A percentile compares a stretch with the other conserved stretches of the same genome.
Evolutionary conservation across 164 flowering plant species (phyloP).

Genomic region (Stephania japonica): DNA sequence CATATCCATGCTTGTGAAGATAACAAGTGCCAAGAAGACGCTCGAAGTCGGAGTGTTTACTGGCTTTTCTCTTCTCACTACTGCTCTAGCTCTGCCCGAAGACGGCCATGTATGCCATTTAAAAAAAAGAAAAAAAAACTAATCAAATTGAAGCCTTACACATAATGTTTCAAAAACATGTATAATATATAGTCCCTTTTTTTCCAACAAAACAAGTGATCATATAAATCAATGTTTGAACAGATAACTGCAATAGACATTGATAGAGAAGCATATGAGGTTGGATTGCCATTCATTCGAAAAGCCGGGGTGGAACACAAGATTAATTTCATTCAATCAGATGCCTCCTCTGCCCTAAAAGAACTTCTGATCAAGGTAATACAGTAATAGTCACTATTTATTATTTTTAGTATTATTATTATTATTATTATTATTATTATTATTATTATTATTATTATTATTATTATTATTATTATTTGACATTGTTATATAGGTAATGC

Average conservation of each 20-base stretch:
- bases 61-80: conserved; percentile 49
- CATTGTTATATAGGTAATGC: too few relatives aligned
- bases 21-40: conserved; percentile 44
- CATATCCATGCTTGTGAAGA: conserved; percentile 39
- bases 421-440: too few relatives aligned
- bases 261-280: conserved; percentile 19
- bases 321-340: conserved; percentile 25
- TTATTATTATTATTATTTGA: too few relatives aligned
- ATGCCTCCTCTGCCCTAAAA: conserved; percentile 18
- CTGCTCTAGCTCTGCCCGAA: conserved; percentile 45
- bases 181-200: too few relatives aligned
- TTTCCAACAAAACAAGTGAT: too few relatives aligned
- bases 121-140: too few relatives aligned
- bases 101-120: conserved; percentile 31
- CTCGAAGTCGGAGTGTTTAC: conserved; percentile 59
- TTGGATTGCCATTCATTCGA: conserved; percentile 22
- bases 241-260: conserved; percentile 41
- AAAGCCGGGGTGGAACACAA: conserved; percentile 30
- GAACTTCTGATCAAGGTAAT: conserved; percentile 20
- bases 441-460: too few relatives aligned
- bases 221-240: neutral
- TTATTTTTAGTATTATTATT: too few relatives aligned
- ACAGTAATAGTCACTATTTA: too few relatives aligned
- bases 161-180: neutral
- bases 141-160: conserved; percentile 16